Conservation (phyloP, 1,284 basidiomycete species). For the Irpex rosettiformis region DNA sequence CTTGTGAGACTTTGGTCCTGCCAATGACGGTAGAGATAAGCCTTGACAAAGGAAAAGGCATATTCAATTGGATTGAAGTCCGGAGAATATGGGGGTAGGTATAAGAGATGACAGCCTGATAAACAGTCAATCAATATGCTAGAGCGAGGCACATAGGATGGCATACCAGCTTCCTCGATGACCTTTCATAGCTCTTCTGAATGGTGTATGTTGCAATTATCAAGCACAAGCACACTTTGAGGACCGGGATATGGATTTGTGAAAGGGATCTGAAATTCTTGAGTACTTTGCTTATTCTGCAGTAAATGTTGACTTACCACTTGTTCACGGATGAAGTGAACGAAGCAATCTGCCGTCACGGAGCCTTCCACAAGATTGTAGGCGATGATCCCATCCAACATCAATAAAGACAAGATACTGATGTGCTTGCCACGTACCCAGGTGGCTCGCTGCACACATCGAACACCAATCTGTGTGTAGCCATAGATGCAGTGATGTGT, state of each 20-base stretch:
- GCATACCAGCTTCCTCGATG: too few relatives aligned
- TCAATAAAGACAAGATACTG: slow-evolving; percentile 21
- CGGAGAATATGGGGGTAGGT: slow-evolving; percentile 24
- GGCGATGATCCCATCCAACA: slow-evolving; percentile 19
- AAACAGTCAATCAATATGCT: too few relatives aligned
- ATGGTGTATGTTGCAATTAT: slow-evolving; percentile 29
- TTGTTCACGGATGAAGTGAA: slow-evolving; percentile 17
- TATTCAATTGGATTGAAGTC: slow-evolving; percentile 26
- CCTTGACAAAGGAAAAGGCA: slow-evolving; percentile 22
- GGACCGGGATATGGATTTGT: slow-evolving; percentile 19
- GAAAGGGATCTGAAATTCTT: slow-evolving; percentile 12
- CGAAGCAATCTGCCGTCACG: slow-evolving; percentile 18
- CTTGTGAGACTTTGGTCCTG: too few relatives aligned
- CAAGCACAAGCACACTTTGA: slow-evolving; percentile 25
- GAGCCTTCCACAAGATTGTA: slow-evolving; percentile 22
- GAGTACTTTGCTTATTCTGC: background rate
- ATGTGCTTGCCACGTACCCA: slow-evolving; percentile 17
- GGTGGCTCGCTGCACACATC: slow-evolving; percentile 14
- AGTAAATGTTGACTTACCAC: slow-evolving; percentile 11
- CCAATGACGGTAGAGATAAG: slow-evolving; percentile 16
- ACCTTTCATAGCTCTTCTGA: slow-evolving; percentile 17
- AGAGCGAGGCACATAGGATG: too few relatives aligned
- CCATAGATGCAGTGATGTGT: slow-evolving; percentile 14
- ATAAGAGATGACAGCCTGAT: slow-evolving; percentile 21
- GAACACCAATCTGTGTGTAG: slow-evolving; percentile 11